These are phyloP conservation scores for Wickerhamiella infanticola DNA, from an alignment of 1,139 yeast genomes.

Conservation along the genomic window DNA sequence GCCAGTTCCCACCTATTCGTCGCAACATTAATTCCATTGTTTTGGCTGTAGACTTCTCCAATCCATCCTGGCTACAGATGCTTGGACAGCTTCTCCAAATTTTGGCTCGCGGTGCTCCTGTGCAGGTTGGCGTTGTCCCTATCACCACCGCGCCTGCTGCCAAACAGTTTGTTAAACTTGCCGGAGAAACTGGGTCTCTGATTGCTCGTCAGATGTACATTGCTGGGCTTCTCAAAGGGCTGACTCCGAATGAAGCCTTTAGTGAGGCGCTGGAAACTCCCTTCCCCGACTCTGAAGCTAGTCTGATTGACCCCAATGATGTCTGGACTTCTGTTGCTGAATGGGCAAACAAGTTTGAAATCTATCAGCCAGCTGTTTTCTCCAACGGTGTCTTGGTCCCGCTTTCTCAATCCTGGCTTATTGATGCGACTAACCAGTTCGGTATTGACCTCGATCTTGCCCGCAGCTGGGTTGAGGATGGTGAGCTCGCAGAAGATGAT, in stretches of 20 bases:
- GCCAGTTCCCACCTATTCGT: conserved; percentile 51
- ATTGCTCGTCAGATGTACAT: conserved; percentile 22
- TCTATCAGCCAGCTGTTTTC: conserved; percentile 36
- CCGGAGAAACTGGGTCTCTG: conserved; percentile 26
- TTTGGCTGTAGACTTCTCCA: conserved; percentile 50
- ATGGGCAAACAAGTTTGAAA: conserved; percentile 10
- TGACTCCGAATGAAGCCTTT: conserved; percentile 12
- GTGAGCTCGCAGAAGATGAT: conserved; percentile 10
- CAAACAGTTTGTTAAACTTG: conserved; percentile 14
- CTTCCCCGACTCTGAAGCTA: conserved; percentile 5
- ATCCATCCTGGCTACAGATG: conserved; percentile 33
- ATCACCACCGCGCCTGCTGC: conserved; percentile 21
- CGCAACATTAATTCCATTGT: conserved; percentile 68
- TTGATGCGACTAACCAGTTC: conserved; percentile 23
- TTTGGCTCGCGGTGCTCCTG: conserved; percentile 43
- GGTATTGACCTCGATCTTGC: conserved; percentile 20
- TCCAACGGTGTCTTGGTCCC: conserved; percentile 46
- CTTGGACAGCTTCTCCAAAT: conserved; percentile 33
- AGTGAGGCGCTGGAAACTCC: conserved; percentile 4
- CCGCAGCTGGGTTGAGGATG: conserved; percentile 14
- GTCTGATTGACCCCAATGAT: neutral
- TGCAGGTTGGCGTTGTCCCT: conserved; percentile 72
- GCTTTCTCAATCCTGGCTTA: conserved; percentile 25
- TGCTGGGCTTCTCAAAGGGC: conserved; percentile 13
- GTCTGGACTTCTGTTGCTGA: neutral